Conservation (phyloP, 2,329 filamentous ascomycete genomes). For the Leptographium galeiforme region DNA sequence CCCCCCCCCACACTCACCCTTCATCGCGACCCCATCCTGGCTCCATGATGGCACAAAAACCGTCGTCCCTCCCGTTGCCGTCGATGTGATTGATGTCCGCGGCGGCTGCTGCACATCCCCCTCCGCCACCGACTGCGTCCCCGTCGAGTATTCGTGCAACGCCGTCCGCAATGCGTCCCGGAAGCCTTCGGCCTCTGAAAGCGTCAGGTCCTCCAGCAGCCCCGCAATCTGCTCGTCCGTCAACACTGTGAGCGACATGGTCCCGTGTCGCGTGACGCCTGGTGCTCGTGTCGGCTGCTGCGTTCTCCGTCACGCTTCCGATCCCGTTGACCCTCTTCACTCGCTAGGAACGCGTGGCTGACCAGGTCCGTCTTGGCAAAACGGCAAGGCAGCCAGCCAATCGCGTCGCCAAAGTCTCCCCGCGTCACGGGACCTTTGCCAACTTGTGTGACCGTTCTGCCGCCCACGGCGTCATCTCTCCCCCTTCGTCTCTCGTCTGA, state of each 20-base stretch:
- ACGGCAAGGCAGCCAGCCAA: background rate
- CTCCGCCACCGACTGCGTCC: slow-evolving; percentile 28
- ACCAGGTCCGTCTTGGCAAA: too few species aligned
- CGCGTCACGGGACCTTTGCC: too few species aligned
- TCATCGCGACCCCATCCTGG: slow-evolving; percentile 51
- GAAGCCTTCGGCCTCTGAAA: slow-evolving; percentile 39
- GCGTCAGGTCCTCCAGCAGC: slow-evolving; percentile 38
- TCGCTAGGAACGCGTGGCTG: too few species aligned
- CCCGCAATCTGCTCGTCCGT: slow-evolving; percentile 41
- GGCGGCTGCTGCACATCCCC: slow-evolving; percentile 41
- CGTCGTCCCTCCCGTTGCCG: slow-evolving; percentile 40
- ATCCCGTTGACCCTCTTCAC: too few species aligned
- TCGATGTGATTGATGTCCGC: slow-evolving; percentile 33
- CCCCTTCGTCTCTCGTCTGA: too few species aligned
- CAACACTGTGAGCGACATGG: slow-evolving; percentile 45
- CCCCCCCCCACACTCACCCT: slow-evolving; percentile 31
- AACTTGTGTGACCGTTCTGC: too few species aligned
- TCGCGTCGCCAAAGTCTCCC: background rate
- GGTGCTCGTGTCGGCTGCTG: background rate
- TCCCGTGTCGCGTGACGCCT: background rate
- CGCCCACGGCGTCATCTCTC: too few species aligned
- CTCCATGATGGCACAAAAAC: slow-evolving; percentile 64
- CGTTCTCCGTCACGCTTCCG: too few species aligned
- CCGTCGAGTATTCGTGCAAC: slow-evolving; percentile 49
- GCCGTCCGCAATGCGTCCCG: slow-evolving; percentile 33